A percentile compares a stretch with the other conserved stretches of the same genome.
Evolutionary conservation across 805 yeast species (phyloP).

Genomic region (Blastobotrys terrestris): DNA sequence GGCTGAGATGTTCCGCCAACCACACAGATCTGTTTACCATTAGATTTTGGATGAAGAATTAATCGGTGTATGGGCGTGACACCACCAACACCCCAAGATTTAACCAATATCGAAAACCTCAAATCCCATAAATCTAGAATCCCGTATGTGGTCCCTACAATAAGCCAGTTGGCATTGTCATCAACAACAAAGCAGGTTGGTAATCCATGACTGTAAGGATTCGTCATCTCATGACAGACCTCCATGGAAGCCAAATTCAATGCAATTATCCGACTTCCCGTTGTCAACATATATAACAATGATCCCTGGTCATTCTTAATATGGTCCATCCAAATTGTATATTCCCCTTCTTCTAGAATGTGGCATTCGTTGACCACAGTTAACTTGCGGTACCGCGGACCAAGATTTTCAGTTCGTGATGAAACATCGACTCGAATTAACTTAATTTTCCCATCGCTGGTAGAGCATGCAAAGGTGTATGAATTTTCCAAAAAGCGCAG

Average conservation of each 20-base stretch:
- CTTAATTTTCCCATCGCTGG: slow-evolving; percentile 26
- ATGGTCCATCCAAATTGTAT: slow-evolving; percentile 41
- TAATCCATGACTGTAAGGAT: slow-evolving; percentile 60
- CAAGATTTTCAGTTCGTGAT: slow-evolving; percentile 7
- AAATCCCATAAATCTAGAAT: slow-evolving; percentile 76
- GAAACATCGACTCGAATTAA: slow-evolving; percentile 24
- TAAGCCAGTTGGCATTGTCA: slow-evolving; percentile 50
- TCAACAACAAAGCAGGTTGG: slow-evolving; percentile 57
- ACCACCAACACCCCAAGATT: slow-evolving; percentile 54
- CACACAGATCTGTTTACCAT: slow-evolving; percentile 45
- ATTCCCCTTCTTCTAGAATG: slow-evolving; percentile 36
- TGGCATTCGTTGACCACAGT: slow-evolving; percentile 37
- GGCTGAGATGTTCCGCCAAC: slow-evolving; percentile 60
- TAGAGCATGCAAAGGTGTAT: slow-evolving; percentile 27
- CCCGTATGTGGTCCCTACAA: slow-evolving; percentile 73
- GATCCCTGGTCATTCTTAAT: slow-evolving; percentile 37
- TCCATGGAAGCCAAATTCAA: slow-evolving; percentile 57
- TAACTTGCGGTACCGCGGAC: slow-evolving; percentile 19
- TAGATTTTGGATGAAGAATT: slow-evolving; percentile 38
- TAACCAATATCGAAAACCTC: slow-evolving; percentile 54
- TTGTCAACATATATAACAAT: slow-evolving; percentile 46
- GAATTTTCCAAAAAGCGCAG: slow-evolving; percentile 27
- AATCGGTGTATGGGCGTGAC: slow-evolving; percentile 47
- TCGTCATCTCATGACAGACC: slow-evolving; percentile 36
- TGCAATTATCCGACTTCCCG: slow-evolving; percentile 44